A percentile compares a stretch with the other conserved stretches of the same genome.
phyloP scores from a whole-genome alignment of 2,329 filamentous ascomycete species.

The Blastomyces parvus region DNA sequence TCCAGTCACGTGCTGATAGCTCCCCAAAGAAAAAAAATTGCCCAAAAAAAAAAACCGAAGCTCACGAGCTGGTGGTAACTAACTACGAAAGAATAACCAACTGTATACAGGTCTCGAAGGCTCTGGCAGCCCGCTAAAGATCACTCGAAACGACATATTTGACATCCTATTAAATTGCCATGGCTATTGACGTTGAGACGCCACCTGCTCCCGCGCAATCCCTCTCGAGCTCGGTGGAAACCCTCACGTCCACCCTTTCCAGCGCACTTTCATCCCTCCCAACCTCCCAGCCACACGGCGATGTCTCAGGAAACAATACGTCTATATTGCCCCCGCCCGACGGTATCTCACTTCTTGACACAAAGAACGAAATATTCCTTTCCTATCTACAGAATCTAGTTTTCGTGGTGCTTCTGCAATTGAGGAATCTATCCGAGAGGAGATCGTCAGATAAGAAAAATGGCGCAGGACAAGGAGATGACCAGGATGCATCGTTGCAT shows the following conservation, averaged over 20 bases:
- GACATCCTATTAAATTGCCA: background rate
- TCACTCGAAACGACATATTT: background rate
- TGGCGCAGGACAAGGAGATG: constrained; percentile 23
- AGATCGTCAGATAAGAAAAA: constrained; percentile 19
- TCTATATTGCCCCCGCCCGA: constrained; percentile 66
- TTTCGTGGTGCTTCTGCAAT: constrained; percentile 72
- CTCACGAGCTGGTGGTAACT: background rate
- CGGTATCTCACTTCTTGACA: constrained; percentile 87
- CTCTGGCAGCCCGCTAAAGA: background rate
- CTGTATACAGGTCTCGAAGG: background rate
- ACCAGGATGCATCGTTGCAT: constrained; percentile 39
- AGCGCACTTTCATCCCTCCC: constrained; percentile 30
- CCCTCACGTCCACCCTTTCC: constrained; percentile 28
- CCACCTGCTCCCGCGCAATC: background rate
- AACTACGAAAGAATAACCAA: background rate
- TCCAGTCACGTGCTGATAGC: background rate
- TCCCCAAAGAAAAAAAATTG: background rate
- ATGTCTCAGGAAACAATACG: constrained; percentile 45
- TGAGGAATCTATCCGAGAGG: constrained; percentile 47
- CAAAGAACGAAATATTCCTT: constrained; percentile 94
- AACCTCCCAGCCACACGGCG: constrained; percentile 17
- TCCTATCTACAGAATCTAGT: constrained; percentile 93
- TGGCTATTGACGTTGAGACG: constrained; percentile 1
- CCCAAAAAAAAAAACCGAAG: background rate
- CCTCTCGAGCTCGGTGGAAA: constrained; percentile 27